Base-by-base conservation (phyloP, 768 basidiomycete genomes). In the Tephrocybe sp. region DNA sequence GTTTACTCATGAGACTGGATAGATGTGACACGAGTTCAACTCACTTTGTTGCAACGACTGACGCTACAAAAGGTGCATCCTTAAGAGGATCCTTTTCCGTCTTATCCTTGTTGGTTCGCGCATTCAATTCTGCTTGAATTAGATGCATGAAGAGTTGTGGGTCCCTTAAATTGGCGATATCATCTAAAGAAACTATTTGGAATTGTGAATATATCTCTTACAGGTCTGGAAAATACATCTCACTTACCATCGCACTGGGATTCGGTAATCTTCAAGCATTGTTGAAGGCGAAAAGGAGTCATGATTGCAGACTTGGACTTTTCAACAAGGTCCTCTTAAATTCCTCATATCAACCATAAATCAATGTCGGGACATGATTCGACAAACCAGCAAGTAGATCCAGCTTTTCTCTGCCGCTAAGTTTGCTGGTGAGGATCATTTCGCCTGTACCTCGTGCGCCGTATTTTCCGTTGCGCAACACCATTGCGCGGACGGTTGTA, bases 401-500 rank as follows among this genome's bases (percentile, higher is more conserved):
- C 26, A 92, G 73, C 61, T 91, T 91, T 66, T 91, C 89, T 60
- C 86, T 77, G 1, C 90, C 90, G 43, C 77, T 83, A 55, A 89
- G 78, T 61, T 76, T 86, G 20, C 70, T 77, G 47, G 73, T 71
- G 40, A 78, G 65, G 41, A 83, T 64, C 39, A 89, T 16, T 66
- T 89, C 87, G 14, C 87, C 87, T 5, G 82, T 81, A 36, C 89
- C 88, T 47, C 75, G 76, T 23, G 85, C 74, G 11, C 87, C 89
- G 67, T 85, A 68, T 61, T 89, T 90, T 36, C 84, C 85, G 60
- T 89, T 86, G 55, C 89, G 79, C 55, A 91, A 67, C 49, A 89
- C 65, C 48, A 91, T 75, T 22, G 89, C 89, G 38, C 84, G 82
- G n/a, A 78, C 73, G 0, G 89, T 89, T 1, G 84, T 80, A 0